These are phyloP conservation scores for Colletotrichum sp. DNA, from an alignment of 2,329 filamentous ascomycete genomes.

Conservation along the genomic window DNA sequence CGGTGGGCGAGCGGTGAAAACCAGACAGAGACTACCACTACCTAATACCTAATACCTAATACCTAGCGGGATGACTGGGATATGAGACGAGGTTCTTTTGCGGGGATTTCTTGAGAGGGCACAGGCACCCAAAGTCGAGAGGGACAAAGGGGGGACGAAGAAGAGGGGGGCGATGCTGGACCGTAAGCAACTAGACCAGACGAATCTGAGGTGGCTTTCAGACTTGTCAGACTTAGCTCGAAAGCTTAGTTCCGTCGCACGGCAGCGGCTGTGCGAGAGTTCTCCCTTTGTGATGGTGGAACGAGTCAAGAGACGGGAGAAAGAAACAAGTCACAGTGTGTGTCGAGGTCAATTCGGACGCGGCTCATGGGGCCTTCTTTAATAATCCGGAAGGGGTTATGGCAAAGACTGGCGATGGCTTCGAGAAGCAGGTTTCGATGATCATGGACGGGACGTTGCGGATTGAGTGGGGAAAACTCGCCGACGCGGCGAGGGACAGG, in stretches of 20 bases:
- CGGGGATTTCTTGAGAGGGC: not conserved
- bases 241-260: not conserved
- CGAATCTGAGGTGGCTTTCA: not conserved
- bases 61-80: not conserved
- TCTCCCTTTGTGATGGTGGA: not conserved
- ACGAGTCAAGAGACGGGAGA: not conserved
- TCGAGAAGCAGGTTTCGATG: not conserved
- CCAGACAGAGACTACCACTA: not conserved
- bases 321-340: not conserved
- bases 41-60: not conserved
- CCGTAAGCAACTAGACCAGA: not conserved
- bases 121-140: not conserved
- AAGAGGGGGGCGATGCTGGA: not conserved
- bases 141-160: not conserved
- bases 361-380: not conserved
- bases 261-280: not conserved
- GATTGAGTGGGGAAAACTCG: not conserved
- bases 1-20: not conserved
- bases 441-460: not conserved
- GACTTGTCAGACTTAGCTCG: not conserved
- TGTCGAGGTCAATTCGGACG: not conserved
- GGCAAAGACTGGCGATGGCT: not conserved
- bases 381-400: not conserved
- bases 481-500: not conserved
- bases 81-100: not conserved